A percentile compares a stretch with the other conserved stretches of the same genome.
Conservation (phyloP, 257 asterid species). For the Forsythia suspensa region DNA sequence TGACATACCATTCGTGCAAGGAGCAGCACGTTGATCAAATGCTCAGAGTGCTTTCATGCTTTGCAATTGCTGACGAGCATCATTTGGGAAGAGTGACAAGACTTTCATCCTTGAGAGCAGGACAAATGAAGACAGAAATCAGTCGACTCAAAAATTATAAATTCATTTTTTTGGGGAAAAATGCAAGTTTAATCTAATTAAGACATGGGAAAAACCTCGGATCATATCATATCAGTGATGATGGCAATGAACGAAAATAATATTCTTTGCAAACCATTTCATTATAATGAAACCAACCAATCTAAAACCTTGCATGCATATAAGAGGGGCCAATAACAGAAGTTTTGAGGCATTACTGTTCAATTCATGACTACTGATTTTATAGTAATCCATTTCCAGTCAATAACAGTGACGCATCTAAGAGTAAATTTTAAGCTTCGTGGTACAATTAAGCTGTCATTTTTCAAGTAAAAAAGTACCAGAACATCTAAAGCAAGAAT, state of each 20-base stretch:
- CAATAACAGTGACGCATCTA: not conserved
- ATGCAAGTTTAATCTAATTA: too few relatives aligned
- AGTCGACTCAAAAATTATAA: not conserved
- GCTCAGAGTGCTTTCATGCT: slow-evolving; percentile 33
- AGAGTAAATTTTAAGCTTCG: not conserved
- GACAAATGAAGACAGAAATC: not conserved
- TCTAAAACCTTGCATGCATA: not conserved
- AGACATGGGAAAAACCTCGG: not conserved
- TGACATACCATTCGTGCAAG: not conserved
- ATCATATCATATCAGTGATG: not conserved
- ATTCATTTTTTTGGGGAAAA: too few relatives aligned
- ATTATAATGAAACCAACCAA: too few relatives aligned
- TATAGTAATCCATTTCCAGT: not conserved
- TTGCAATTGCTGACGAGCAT: slow-evolving; percentile 31
- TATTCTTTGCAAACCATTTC: not conserved
- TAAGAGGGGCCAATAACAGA: not conserved
- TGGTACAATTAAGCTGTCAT: not conserved
- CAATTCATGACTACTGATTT: not conserved
- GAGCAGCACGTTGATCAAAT: not conserved
- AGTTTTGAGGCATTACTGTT: not conserved
- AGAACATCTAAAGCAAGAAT: not conserved
- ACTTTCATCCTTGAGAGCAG: slow-evolving; percentile 49
- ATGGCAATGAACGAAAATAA: not conserved
- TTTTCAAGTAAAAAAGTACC: not conserved
- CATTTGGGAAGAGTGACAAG: slow-evolving; percentile 50